phyloP scores from a whole-genome alignment of 805 yeast genomes.

The Ogataea nonfermentans region DNA sequence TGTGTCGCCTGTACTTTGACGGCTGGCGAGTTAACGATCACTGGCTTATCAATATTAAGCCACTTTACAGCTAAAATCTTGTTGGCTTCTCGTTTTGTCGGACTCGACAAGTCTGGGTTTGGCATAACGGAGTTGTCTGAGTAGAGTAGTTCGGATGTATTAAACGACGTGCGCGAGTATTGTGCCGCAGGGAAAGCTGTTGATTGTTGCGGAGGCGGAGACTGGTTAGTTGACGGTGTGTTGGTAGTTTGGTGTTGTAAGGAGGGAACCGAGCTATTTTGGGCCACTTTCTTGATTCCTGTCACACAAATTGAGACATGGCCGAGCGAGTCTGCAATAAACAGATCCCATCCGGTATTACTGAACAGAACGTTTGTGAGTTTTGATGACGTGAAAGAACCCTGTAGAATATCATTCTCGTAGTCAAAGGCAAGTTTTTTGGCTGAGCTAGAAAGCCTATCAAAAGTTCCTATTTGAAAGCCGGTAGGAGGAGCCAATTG shows the following conservation, averaged over 20 bases:
- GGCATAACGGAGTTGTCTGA: conserved; percentile 35
- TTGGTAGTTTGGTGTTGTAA: conserved; percentile 20
- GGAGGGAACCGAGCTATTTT: conserved; percentile 18
- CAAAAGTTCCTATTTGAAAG: conserved; percentile 24
- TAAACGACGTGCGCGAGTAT: conserved; percentile 38
- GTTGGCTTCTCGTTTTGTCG: conserved; percentile 22
- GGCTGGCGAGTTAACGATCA: conserved; percentile 60
- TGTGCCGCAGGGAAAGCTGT: conserved; percentile 30
- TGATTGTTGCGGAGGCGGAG: conserved; percentile 13
- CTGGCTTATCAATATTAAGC: conserved; percentile 71
- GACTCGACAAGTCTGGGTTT: conserved; percentile 25
- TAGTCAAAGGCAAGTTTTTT: conserved; percentile 23
- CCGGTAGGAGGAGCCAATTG: conserved; percentile 59
- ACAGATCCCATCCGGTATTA: conserved; percentile 75
- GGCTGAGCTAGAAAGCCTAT: conserved; percentile 5
- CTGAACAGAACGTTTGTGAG: conserved; percentile 63
- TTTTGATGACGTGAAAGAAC: conserved; percentile 20
- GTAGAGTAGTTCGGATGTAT: conserved; percentile 46
- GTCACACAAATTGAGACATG: conserved; percentile 55
- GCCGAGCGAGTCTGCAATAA: conserved; percentile 72
- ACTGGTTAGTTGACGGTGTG: conserved; percentile 23
- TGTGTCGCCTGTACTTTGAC: conserved; percentile 31
- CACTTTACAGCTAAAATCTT: conserved; percentile 58
- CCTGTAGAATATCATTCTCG: conserved; percentile 25
- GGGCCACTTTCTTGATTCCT: conserved; percentile 41